These are phyloP conservation scores for Smallanthus sonchifolius DNA, from an alignment of 129 eudicot species.

Conservation along the genomic window DNA sequence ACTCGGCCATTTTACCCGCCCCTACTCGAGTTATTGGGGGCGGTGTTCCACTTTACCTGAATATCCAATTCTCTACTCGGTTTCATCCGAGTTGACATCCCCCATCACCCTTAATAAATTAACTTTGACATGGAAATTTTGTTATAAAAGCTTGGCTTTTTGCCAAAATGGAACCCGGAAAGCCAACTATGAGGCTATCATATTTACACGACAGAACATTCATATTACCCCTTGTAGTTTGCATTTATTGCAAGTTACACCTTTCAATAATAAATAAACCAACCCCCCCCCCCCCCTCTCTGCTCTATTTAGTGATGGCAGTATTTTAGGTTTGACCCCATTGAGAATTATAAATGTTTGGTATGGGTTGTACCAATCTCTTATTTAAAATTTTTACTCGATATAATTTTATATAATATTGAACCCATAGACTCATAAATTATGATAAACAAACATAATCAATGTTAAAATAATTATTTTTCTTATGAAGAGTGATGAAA, in stretches of 20 bases:
- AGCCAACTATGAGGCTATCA: background rate
- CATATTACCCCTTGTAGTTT: constrained; percentile 8
- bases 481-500: too few species aligned
- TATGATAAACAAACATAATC: background rate
- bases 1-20: too few species aligned
- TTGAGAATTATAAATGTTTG: background rate
- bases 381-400: background rate
- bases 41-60: too few species aligned
- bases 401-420: too few species aligned
- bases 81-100: too few species aligned
- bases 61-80: too few species aligned
- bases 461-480: background rate
- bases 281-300: background rate
- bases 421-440: background rate
- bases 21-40: too few species aligned
- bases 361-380: background rate
- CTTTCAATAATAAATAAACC: background rate
- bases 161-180: background rate
- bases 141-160: background rate
- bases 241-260: constrained; percentile 7
- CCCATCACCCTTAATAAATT: too few species aligned
- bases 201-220: background rate
- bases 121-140: too few species aligned
- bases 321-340: background rate
- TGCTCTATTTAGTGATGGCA: background rate